These are phyloP conservation scores for Cryphonectria nitschkei DNA, from an alignment of 2,329 filamentous ascomycete genomes.

Conservation along the genomic window DNA sequence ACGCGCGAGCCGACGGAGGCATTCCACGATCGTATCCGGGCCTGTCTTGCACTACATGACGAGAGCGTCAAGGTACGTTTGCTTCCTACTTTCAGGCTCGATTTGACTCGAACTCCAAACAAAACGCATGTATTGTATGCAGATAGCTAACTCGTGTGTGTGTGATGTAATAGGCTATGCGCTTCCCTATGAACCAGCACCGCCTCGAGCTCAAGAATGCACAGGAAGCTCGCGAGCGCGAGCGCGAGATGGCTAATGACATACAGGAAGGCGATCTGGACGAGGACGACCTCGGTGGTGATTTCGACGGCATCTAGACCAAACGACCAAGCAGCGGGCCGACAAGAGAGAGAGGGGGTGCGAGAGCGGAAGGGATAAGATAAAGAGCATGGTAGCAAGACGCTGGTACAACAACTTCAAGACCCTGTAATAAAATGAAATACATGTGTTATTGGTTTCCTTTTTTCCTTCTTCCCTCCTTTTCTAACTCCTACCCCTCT, in stretches of 20 bases:
- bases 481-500: background rate
- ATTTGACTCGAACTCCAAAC: background rate
- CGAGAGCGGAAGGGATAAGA: background rate
- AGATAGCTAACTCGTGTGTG: constrained; percentile 30
- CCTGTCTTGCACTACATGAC: constrained; percentile 89
- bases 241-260: constrained; percentile 97
- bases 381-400: constrained; percentile 8
- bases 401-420: constrained; percentile 9
- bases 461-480: background rate
- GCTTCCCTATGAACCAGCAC: constrained; percentile 99
- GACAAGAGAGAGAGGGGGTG: background rate
- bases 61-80: constrained; percentile 90
- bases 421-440: constrained; percentile 24
- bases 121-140: background rate
- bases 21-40: constrained; percentile 94
- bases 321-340: background rate
- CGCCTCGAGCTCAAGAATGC: constrained; percentile 96
- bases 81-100: background rate
- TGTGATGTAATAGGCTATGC: constrained; percentile 74
- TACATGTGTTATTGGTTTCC: constrained; percentile 18
- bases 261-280: constrained; percentile 97
- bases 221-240: constrained; percentile 94
- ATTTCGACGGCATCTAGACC: constrained; percentile 89
- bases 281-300: constrained; percentile 92
- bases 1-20: constrained; percentile 95